Conservation (phyloP, 73 alveolate genomes). For the Urostyla sp. region DNA sequence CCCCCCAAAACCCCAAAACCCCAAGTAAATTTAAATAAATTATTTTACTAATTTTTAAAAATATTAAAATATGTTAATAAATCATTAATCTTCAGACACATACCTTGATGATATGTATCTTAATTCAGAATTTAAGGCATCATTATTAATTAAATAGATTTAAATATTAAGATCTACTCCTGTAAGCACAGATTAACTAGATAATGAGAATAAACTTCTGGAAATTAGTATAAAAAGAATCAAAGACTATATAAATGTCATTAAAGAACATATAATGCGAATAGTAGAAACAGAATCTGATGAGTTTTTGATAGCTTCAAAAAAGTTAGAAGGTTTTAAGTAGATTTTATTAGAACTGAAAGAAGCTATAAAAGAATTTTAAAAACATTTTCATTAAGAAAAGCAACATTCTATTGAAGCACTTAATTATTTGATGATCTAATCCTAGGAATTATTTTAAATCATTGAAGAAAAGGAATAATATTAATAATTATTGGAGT, state of each 20-base stretch:
- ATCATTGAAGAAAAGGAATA: conserved; percentile 15
- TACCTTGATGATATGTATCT: too few species aligned
- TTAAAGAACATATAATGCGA: conserved; percentile 31
- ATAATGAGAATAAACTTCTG: too few species aligned
- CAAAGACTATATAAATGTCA: neutral
- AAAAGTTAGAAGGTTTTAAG: conserved; percentile 32
- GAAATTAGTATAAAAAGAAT: conserved; percentile 1
- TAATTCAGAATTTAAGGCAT: too few species aligned
- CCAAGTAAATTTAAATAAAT: too few species aligned
- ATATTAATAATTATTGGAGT: neutral
- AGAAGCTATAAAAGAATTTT: conserved; percentile 35
- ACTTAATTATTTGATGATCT: neutral
- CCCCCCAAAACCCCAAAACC: too few species aligned
- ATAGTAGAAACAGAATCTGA: conserved; percentile 51
- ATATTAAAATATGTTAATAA: too few species aligned
- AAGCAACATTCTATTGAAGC: neutral
- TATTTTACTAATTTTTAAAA: too few species aligned
- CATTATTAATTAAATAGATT: too few species aligned
- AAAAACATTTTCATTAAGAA: conserved; percentile 1
- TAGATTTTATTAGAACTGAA: conserved; percentile 16
- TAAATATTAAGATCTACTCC: too few species aligned
- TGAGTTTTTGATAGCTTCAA: conserved; percentile 36
- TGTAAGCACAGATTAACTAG: too few species aligned
- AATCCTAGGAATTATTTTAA: neutral
- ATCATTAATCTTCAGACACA: too few species aligned